These are phyloP conservation scores for Dothistroma pini DNA, from an alignment of 2,329 filamentous ascomycete genomes.

Conservation along the genomic window DNA sequence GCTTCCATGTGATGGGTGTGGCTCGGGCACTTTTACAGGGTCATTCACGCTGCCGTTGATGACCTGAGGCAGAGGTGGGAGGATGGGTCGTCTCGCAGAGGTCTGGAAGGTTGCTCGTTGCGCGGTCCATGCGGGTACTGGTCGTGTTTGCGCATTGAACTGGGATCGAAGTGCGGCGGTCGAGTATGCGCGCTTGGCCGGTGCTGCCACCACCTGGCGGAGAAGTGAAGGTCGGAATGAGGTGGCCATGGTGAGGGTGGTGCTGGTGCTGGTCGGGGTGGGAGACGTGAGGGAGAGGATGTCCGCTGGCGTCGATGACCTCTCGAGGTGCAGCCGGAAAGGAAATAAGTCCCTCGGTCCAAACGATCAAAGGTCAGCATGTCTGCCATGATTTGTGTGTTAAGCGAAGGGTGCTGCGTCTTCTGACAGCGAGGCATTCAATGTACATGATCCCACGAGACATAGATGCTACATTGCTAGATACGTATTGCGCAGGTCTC, in stretches of 20 bases:
- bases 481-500: neutral
- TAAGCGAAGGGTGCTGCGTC: neutral
- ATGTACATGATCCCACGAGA: neutral
- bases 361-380: neutral
- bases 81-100: conserved; percentile 67
- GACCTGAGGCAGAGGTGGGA: conserved; percentile 72
- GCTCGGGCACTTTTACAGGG: conserved; percentile 67
- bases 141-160: conserved; percentile 28
- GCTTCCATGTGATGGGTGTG: conserved; percentile 78
- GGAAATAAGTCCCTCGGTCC: conserved; percentile 8
- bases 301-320: neutral
- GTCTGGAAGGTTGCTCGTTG: conserved; percentile 79
- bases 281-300: conserved; percentile 3
- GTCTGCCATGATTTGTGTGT: neutral
- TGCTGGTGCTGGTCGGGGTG: conserved; percentile 15
- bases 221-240: conserved; percentile 50
- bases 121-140: conserved; percentile 39
- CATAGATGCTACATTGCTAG: neutral
- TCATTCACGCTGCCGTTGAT: conserved; percentile 68
- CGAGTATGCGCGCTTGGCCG: conserved; percentile 40
- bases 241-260: conserved; percentile 48
- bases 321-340: conserved; percentile 2
- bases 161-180: conserved; percentile 33
- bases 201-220: conserved; percentile 43
- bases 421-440: conserved; percentile 1